Base-by-base conservation (phyloP, 1,284 basidiomycete species). In the Peniophora sp. region DNA sequence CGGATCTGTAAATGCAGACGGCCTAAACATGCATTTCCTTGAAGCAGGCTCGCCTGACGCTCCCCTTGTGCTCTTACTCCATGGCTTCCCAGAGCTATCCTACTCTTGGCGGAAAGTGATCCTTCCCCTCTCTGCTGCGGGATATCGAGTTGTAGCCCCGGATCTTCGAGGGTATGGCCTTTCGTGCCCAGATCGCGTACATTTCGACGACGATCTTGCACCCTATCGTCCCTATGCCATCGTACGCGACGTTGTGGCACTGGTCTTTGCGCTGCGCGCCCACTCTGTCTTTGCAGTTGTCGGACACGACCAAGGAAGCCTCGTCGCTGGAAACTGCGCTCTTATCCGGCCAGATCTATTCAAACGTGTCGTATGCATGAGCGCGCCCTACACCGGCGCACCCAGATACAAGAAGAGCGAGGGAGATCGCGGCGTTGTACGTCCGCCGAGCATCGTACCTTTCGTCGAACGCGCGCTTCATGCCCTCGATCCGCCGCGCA, bases 31-130 rank as follows among this genome's bases (percentile, higher is more conserved):
- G 45, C 74, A 80, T 52, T 62, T 78, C 39, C 68, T 83, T n/a
- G 78, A 81, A 55, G 74, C 75, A 3, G 64, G 58, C 41, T 53
- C 62, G 58, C 66, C 52, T 17, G 54, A 59, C 1, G 55, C 60
- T 8, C 78, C 76, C 2, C 67, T 85, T 12, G 59, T 84, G 51
- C 54, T 84, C n/a, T 71, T 83, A 24, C 62, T 84, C 1, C 81
- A 84, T 54, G 83, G 82, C 36, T 84, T 84, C 59, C 81, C 83
- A 11, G 82, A 83, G 58, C 68, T 84, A 10, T 73, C 78, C 1
- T 80, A 77, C 57, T 83, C 81, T 9, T 83, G 80, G 81, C 71
- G 81, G 18, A 76, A 78, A 52, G 52, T 83, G 27, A 68, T 85
- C 35, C 54, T 63, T 1, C 79, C 79, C 1, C 68, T 83, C 27